Evolutionary conservation across 164 flowering plant genomes (phyloP), one percentile per base, ranked within the genome.

Genomic region (Macadamia integrifolia): DNA sequence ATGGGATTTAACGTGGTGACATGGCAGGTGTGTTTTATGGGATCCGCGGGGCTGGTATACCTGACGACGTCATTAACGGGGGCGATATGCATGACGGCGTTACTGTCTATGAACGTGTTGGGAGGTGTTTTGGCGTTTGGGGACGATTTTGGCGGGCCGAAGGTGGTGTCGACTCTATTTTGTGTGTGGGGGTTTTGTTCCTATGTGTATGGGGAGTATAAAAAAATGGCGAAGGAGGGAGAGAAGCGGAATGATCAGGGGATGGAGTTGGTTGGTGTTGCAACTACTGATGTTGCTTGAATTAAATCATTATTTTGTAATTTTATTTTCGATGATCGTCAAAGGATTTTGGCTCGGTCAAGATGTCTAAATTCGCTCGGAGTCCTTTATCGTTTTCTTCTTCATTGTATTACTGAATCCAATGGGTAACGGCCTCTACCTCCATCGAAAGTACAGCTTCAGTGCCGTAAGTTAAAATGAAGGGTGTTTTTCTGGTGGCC

Each of bases 21-120:
- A 18, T 91, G 97, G 97, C 95, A 91, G 78, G 17, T 89, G 50
- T 82, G 84, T 68, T 89, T 91, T 72, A 72, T 88, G 86, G 97
- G 93, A 14, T 86, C 97, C 9, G 91, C 97, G 1, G 97, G 97
- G 70, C 74, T 88, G 74, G 89, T 91, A 57, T 91, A 79, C 74
- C 30, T 88, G 74, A 89, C 97, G 31, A 79, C 86, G 57, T 83
- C 89, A 17, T 31, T 91, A 18, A 89, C 89, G 6, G 83, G 90
- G 3, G 97, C 91, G 66, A 80, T 91, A 11, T 91, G 95, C 85
- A 84, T 80, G 87, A 91, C 93, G 74, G 91, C 95, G 61, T 62
- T 91, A 60, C 58, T 88, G 74, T 85, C 82, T 15, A 67, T 83
- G 75, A 89, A 86, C 71, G 93, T 88, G 52, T 11, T 87, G 28